These are phyloP conservation scores for Porcisia hertigi DNA, from an alignment of 208 protist species.

Conservation along the genomic window DNA sequence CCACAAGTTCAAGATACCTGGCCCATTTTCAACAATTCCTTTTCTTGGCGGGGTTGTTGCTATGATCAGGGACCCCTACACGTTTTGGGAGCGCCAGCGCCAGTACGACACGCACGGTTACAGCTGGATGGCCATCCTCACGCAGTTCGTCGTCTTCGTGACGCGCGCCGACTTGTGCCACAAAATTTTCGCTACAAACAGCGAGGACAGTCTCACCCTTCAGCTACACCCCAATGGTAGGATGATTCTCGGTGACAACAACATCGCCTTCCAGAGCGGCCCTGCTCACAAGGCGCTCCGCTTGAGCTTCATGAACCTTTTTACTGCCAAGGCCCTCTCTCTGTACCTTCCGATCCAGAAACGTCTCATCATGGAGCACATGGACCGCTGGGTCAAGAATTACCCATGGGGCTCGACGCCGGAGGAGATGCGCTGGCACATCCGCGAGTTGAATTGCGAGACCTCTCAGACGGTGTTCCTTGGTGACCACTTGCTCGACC, in stretches of 20 bases:
- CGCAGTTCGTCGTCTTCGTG: constrained; percentile 77
- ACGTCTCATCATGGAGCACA: constrained; percentile 69
- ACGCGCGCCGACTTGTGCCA: constrained; percentile 79
- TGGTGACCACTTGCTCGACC: constrained; percentile 89
- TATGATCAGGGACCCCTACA: constrained; percentile 83
- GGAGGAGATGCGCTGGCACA: constrained; percentile 80
- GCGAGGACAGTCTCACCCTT: constrained; percentile 74
- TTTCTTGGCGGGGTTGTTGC: constrained; percentile 67
- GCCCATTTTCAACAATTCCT: constrained; percentile 59
- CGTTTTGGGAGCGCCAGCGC: constrained; percentile 84
- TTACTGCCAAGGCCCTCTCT: constrained; percentile 83
- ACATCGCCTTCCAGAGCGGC: constrained; percentile 87
- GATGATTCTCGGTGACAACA: constrained; percentile 86
- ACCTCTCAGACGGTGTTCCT: constrained; percentile 94
- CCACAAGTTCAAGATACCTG: constrained; percentile 77
- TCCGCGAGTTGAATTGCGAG: constrained; percentile 92
- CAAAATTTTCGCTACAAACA: constrained; percentile 81
- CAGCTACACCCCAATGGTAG: constrained; percentile 85
- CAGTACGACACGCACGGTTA: constrained; percentile 72
- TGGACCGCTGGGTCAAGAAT: constrained; percentile 62
- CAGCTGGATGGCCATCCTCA: constrained; percentile 80
- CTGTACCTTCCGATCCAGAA: constrained; percentile 84
- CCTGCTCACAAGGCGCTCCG: constrained; percentile 81
- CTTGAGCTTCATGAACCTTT: constrained; percentile 87
- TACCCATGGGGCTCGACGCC: constrained; percentile 58